Base-by-base conservation (phyloP, 306 rosid genomes). In the Malus orientalis region DNA sequence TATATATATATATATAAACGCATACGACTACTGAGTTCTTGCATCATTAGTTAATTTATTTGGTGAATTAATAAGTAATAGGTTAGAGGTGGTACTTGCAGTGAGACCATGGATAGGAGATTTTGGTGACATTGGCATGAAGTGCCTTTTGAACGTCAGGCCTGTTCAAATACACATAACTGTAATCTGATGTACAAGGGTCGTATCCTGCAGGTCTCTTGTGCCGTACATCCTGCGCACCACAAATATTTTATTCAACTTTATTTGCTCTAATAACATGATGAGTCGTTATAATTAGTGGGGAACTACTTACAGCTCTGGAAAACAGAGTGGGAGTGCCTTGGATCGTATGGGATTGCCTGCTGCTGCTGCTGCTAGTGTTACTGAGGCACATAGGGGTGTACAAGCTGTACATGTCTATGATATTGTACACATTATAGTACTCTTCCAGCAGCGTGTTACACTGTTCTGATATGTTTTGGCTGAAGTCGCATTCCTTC, bases 121-220 rank as follows among this genome's bases (percentile, higher is more conserved):
- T 77, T 60, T 83, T 80, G 23, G 90, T 87, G 76, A 82, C 72
- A 64, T 87, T 87, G 75, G 90, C 90, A 74, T 87, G 90, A 78
- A 87, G 49, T 22, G 88, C 90, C 53, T 76, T 65, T 20, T 87
- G 90, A 36, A 87, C 90, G n/a, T 81, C 83, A 8, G 83, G 82
- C 73, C 85, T 74, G 12, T 87, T 87, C 15, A 84, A 55, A 76
- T 87, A 87, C 42, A 8, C 12, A 11, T 20, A 64, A 0, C 87
- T 65, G 57, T 86, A 84, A 57, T 79, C 74, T 64, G 87, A 53
- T 45, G 81, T 45, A 70, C 90, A 86, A 8, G 90, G 87, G 65
- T 86, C 87, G 38, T 81, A 86, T n/a, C 90, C 90, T n/a, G 74
- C 63, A 29, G 81, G 81, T 73, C 74, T 81, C 76, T 36, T 79